Percentiles rank a stretch among this genome's conserved stretches.
Conservation (phyloP, 2,329 filamentous ascomycete genomes). For the Nemania sp. region DNA sequence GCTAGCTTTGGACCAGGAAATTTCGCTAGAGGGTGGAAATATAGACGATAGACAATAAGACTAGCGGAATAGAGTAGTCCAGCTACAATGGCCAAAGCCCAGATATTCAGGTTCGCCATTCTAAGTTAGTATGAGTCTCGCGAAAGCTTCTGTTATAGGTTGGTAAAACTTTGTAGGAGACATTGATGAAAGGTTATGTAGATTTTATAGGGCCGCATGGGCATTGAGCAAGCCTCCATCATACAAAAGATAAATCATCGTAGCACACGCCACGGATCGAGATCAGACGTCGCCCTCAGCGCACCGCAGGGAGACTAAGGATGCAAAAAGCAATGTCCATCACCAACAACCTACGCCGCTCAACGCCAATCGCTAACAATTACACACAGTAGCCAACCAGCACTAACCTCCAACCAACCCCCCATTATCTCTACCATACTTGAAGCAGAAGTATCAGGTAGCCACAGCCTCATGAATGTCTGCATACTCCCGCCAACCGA, state of each 20-base stretch:
- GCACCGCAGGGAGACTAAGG: not conserved
- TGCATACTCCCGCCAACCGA: not conserved
- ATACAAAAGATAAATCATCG: not conserved
- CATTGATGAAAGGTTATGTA: not conserved
- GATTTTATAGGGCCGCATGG: not conserved
- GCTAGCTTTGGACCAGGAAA: slow-evolving; percentile 48
- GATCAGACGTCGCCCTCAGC: not conserved
- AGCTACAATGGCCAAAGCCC: slow-evolving; percentile 6
- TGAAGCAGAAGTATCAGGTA: not conserved
- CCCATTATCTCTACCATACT: not conserved
- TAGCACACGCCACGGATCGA: not conserved
- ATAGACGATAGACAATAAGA: slow-evolving; percentile 42
- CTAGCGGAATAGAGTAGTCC: slow-evolving; percentile 26
- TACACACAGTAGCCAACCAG: not conserved
- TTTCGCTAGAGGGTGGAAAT: slow-evolving; percentile 44
- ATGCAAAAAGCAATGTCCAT: not conserved
- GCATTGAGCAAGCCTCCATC: not conserved
- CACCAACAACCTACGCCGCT: not conserved
- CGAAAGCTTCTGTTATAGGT: not conserved
- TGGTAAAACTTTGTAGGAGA: not conserved
- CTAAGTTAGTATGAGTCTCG: not conserved
- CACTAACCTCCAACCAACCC: not conserved
- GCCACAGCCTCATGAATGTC: not conserved
- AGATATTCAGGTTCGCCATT: slow-evolving; percentile 17
- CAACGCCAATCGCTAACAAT: not conserved